Evolutionary conservation across 2,329 filamentous ascomycete species (phyloP).

Genomic region (Trichoderma sp.): DNA sequence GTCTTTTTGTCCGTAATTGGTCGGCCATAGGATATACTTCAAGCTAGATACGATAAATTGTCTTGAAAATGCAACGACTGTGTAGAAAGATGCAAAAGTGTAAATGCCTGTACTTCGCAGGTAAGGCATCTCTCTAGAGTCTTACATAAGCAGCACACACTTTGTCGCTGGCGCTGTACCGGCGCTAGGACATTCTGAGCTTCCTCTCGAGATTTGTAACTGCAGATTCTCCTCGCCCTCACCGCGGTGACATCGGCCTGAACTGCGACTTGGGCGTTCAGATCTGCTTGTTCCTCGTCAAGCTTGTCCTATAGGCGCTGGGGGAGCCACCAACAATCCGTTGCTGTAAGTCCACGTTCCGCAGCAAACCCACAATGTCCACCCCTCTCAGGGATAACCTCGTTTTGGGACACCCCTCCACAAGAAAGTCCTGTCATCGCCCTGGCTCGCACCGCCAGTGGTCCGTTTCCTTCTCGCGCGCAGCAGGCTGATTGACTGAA

Average conservation of each 20-base stretch:
- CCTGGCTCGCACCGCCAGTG: background rate
- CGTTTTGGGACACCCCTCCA: slow-evolving; percentile 20
- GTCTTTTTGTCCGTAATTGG: no score
- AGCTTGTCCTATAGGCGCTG: slow-evolving; percentile 7
- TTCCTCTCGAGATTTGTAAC: slow-evolving; percentile 20
- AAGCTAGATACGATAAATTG: no score
- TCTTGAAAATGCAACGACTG: background rate
- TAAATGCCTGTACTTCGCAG: no score
- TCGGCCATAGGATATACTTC: background rate
- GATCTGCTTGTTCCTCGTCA: slow-evolving; percentile 4
- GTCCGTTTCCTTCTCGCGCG: background rate
- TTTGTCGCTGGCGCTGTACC: slow-evolving; percentile 24
- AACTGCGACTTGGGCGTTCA: slow-evolving; percentile 19
- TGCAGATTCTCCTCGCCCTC: slow-evolving; percentile 18
- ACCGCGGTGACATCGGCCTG: slow-evolving; percentile 24
- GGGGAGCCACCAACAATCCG: slow-evolving; percentile 14
- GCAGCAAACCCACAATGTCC: slow-evolving; percentile 20
- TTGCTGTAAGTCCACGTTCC: slow-evolving; percentile 21
- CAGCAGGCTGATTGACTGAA: slow-evolving; percentile 8
- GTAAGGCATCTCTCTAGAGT: no score
- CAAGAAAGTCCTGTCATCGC: slow-evolving; percentile 15
- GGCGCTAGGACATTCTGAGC: slow-evolving; percentile 28
- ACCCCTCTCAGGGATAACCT: slow-evolving; percentile 20
- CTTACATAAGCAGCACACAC: slow-evolving; percentile 24
- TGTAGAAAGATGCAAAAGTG: background rate